These are phyloP conservation scores for Pneumocystis wakefieldiae DNA, from an alignment of 1,139 yeast species.

Conservation along the genomic window DNA sequence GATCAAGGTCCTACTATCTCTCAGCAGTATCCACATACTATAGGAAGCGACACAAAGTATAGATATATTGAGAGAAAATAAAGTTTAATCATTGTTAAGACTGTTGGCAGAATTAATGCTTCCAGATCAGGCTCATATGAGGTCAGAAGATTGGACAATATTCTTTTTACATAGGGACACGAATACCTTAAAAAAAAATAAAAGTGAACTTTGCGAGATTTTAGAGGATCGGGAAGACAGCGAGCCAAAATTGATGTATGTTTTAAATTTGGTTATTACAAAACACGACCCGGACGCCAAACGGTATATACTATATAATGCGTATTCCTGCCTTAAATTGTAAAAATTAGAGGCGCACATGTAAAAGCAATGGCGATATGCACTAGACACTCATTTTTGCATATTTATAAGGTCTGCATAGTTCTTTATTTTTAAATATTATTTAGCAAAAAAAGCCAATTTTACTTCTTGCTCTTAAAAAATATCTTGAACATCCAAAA, in stretches of 20 bases:
- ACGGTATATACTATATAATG: slow-evolving; percentile 10
- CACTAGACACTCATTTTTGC: slow-evolving; percentile 38
- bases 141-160: slow-evolving; percentile 47
- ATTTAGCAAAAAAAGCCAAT: slow-evolving; percentile 28
- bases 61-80: slow-evolving; percentile 10
- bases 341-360: slow-evolving; percentile 33
- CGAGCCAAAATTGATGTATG: slow-evolving; percentile 33
- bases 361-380: slow-evolving; percentile 43
- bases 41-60: slow-evolving; percentile 31
- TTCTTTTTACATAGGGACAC: slow-evolving; percentile 32
- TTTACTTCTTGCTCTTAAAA: slow-evolving; percentile 39
- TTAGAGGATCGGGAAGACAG: slow-evolving; percentile 18
- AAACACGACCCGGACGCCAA: slow-evolving; percentile 32
- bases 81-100: neutral
- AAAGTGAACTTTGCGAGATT: slow-evolving; percentile 16
- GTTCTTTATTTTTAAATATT: neutral
- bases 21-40: slow-evolving; percentile 37
- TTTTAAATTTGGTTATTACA: slow-evolving; percentile 44
- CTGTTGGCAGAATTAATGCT: slow-evolving; percentile 39
- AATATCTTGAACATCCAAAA: slow-evolving; percentile 22
- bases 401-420: slow-evolving; percentile 30
- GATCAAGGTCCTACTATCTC: slow-evolving; percentile 46
- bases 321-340: neutral
- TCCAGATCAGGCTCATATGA: slow-evolving; percentile 49
- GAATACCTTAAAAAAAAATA: slow-evolving; percentile 1